Conservation (phyloP, 116 monocot genomes). For the Trichopus zeylanicus region DNA sequence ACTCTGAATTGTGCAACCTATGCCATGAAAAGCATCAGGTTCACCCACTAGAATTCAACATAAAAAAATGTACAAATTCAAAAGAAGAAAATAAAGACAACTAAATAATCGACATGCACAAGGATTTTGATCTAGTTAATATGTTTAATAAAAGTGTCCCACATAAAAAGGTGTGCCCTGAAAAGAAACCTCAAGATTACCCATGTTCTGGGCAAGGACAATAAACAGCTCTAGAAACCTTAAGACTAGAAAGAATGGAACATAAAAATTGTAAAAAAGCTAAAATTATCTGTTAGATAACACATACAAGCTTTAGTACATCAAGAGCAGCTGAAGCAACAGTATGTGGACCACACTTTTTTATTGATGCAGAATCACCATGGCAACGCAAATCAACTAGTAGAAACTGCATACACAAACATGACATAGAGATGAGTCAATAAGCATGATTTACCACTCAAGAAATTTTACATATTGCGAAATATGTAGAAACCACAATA, state of each 20-base stretch:
- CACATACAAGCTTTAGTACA: conserved; percentile 75
- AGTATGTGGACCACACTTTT: conserved; percentile 64
- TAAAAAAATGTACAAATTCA: neutral
- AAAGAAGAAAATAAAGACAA: neutral
- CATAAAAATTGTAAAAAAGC: conserved; percentile 1
- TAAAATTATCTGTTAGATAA: too few species aligned
- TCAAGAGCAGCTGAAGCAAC: conserved; percentile 91
- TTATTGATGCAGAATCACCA: conserved; percentile 81
- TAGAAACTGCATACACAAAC: conserved; percentile 60
- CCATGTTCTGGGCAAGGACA: too few species aligned
- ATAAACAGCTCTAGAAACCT: too few species aligned
- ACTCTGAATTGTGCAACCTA: conserved; percentile 74
- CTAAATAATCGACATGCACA: neutral
- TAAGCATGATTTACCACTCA: neutral
- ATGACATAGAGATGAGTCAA: neutral
- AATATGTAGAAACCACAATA: too few species aligned
- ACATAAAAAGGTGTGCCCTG: too few species aligned
- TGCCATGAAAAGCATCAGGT: conserved; percentile 12
- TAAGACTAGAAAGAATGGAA: neutral
- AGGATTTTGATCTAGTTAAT: too few species aligned
- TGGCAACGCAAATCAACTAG: conserved; percentile 93
- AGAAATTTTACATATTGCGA: too few species aligned
- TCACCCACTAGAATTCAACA: neutral
- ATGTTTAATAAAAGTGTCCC: too few species aligned
- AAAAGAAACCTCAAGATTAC: too few species aligned